Evolutionary conservation across 345 rosid genomes (phyloP).

Genomic region (Orychophragmus violaceus): DNA sequence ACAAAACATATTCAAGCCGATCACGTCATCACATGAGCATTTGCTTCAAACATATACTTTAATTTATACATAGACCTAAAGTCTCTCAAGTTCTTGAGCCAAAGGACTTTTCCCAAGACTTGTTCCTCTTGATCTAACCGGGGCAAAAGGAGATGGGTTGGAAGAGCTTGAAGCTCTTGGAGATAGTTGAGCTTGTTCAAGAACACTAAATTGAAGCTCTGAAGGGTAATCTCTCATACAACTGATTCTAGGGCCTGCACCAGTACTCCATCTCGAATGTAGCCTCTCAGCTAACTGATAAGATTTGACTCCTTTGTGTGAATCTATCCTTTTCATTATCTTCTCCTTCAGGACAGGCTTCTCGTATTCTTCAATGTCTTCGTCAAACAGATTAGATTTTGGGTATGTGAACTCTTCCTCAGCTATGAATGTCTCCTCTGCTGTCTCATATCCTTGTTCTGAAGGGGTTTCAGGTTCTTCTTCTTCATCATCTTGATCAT

Average conservation of each 20-base stretch:
- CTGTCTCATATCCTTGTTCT: constrained; percentile 70
- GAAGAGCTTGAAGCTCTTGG: constrained; percentile 41
- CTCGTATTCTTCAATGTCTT: constrained; percentile 46
- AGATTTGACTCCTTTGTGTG: constrained; percentile 64
- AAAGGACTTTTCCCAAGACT: constrained; percentile 34
- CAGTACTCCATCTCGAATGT: constrained; percentile 78
- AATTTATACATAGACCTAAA: neutral
- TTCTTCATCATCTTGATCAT: constrained; percentile 22
- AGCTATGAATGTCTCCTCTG: constrained; percentile 53
- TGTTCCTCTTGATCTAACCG: constrained; percentile 21
- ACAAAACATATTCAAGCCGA: constrained; percentile 8
- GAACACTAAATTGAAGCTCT: constrained; percentile 62
- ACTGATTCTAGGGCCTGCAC: constrained; percentile 92
- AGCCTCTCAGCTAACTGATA: constrained; percentile 75
- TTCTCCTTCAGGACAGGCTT: constrained; percentile 57
- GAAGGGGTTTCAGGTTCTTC: constrained; percentile 28
- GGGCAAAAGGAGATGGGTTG: constrained; percentile 29
- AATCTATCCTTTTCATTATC: constrained; percentile 66
- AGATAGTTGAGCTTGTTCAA: constrained; percentile 69
- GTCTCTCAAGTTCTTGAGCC: constrained; percentile 26
- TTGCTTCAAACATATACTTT: neutral
- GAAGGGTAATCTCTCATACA: constrained; percentile 94
- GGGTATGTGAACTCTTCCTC: constrained; percentile 69
- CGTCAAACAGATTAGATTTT: constrained; percentile 58
- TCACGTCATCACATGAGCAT: constrained; percentile 1